Percentiles rank a stretch among this genome's conserved stretches.
Conservation (phyloP, 2,329 filamentous ascomycete genomes). For the Alternaria tenuissima region DNA sequence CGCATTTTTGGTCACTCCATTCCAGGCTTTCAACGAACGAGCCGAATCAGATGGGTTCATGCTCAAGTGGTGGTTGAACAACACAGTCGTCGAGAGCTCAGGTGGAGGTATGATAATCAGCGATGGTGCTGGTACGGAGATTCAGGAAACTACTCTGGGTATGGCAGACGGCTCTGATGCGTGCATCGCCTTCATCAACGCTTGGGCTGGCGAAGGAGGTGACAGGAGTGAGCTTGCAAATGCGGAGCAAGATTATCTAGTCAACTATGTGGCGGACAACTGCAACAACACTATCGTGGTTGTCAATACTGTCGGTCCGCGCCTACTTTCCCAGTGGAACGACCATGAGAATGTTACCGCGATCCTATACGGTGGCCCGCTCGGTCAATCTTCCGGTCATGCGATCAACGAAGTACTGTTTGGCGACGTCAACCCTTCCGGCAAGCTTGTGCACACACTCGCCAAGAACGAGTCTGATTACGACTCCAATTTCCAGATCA, state of each 20-base stretch:
- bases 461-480: conserved; percentile 4
- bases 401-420: neutral
- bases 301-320: neutral
- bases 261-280: neutral
- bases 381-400: neutral
- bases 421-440: neutral
- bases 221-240: neutral
- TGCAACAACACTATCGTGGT: neutral
- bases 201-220: neutral
- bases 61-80: conserved; percentile 24
- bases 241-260: neutral
- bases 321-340: neutral
- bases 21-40: neutral
- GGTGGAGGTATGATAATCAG: conserved; percentile 14
- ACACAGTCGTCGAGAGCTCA: conserved; percentile 12
- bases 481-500: neutral
- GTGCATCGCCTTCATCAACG: neutral
- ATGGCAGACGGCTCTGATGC: conserved; percentile 2
- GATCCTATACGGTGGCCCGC: neutral
- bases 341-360: neutral
- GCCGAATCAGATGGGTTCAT: conserved; percentile 17
- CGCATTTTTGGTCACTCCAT: neutral
- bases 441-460: neutral
- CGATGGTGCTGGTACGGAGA: conserved; percentile 16
- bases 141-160: conserved; percentile 16